Evolutionary conservation across 305 asterid genomes (phyloP).

Genomic region (Euphrasia arctica): DNA sequence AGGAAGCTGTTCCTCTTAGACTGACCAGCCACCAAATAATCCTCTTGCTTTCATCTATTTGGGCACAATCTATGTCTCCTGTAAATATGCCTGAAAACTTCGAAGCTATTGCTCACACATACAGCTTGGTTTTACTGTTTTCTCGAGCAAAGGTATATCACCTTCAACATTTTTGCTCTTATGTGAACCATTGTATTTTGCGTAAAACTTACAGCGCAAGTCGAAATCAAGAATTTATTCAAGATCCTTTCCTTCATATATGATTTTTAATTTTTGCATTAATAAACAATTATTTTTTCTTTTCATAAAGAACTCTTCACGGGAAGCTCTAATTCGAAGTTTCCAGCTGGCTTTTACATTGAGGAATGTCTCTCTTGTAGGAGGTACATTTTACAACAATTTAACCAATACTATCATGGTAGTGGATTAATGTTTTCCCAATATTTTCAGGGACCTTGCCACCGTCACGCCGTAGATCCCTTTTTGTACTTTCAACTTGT

Average conservation of each 20-base stretch:
- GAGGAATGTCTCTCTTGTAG: conserved; percentile 50
- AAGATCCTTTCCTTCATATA: no score
- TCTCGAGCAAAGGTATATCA: conserved; percentile 83
- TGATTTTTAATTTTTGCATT: no score
- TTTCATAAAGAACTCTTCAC: conserved; percentile 57
- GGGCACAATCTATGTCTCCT: conserved; percentile 83
- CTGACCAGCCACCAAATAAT: conserved; percentile 94
- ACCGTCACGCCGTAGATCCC: conserved; percentile 93
- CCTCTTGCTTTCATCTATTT: conserved; percentile 81
- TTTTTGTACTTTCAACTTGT: conserved; percentile 72
- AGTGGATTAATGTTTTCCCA: not conserved
- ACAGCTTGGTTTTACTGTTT: conserved; percentile 84
- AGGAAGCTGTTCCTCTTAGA: conserved; percentile 76
- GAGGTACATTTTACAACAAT: conserved; percentile 43
- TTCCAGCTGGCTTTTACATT: conserved; percentile 80
- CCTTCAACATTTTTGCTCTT: conserved; percentile 3
- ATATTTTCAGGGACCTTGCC: conserved; percentile 67
- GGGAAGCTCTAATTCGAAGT: conserved; percentile 68
- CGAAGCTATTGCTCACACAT: conserved; percentile 98
- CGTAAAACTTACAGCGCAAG: not conserved
- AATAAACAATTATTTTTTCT: not conserved
- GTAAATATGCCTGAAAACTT: conserved; percentile 85
- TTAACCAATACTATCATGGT: not conserved
- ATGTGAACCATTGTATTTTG: not conserved
- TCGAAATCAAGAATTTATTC: not conserved